phyloP scores from a whole-genome alignment of 495 filamentous ascomycete species.

The Hyaloscypha variabilis region DNA sequence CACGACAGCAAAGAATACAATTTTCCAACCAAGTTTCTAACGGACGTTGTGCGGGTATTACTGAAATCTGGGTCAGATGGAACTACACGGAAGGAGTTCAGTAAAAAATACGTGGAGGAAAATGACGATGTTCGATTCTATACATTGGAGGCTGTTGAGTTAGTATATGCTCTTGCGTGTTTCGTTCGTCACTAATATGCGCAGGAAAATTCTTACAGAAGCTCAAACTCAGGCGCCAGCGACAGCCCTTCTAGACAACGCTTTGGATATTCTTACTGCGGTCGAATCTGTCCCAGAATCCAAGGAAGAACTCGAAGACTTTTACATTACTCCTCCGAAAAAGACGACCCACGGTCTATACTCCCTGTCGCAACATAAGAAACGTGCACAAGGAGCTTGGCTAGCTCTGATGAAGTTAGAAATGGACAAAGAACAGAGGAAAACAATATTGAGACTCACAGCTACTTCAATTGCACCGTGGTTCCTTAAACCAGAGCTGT shows the following conservation, averaged over 20 bases:
- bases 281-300: constrained; percentile 65
- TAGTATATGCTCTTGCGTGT: constrained; percentile 36
- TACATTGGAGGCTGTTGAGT: constrained; percentile 72
- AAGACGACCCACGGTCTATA: constrained; percentile 54
- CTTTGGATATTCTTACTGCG: constrained; percentile 64
- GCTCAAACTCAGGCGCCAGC: constrained; percentile 38
- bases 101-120: constrained; percentile 72
- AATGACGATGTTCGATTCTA: constrained; percentile 87
- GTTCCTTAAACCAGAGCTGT: constrained; percentile 80
- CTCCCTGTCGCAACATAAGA: constrained; percentile 66
- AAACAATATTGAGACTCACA: constrained; percentile 74
- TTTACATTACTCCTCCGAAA: constrained; percentile 57
- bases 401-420: constrained; percentile 70
- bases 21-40: constrained; percentile 67
- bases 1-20: constrained; percentile 59
- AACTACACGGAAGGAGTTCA: constrained; percentile 66
- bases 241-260: constrained; percentile 50
- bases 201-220: constrained; percentile 42
- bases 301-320: constrained; percentile 65
- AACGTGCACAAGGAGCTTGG: constrained; percentile 83
- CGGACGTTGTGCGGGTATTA: constrained; percentile 61
- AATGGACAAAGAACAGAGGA: constrained; percentile 72
- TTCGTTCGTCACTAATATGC: constrained; percentile 20
- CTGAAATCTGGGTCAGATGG: constrained; percentile 58
- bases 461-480: constrained; percentile 78